Evolutionary conservation across 208 protist species (phyloP).

Genomic region (Perkinsela sp.): DNA sequence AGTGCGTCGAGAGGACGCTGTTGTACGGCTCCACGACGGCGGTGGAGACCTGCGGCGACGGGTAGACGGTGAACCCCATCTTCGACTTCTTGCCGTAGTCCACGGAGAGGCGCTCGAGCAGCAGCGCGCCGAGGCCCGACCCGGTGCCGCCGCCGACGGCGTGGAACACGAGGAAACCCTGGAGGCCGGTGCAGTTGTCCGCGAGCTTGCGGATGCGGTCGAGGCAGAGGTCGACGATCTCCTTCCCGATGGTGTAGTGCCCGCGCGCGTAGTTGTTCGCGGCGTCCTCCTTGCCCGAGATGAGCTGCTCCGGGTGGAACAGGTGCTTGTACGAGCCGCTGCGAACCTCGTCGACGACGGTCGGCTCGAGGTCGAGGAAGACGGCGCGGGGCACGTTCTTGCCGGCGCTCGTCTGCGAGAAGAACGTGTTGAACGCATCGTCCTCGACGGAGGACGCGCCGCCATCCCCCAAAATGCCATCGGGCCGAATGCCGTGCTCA

Average conservation of each 20-base stretch:
- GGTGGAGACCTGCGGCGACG: constrained; percentile 76
- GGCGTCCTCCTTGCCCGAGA: constrained; percentile 86
- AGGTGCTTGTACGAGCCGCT: constrained; percentile 74
- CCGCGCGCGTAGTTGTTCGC: constrained; percentile 93
- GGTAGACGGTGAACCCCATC: constrained; percentile 75
- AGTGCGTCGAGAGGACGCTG: constrained; percentile 73
- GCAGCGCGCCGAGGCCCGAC: constrained; percentile 81
- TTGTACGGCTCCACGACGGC: constrained; percentile 92
- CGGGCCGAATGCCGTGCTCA: constrained; percentile 61
- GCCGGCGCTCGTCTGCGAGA: constrained; percentile 61
- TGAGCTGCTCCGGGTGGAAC: constrained; percentile 87
- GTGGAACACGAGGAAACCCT: constrained; percentile 95
- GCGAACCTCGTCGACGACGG: constrained; percentile 82
- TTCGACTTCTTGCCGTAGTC: constrained; percentile 95
- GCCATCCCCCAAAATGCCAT: constrained; percentile 55
- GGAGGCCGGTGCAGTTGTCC: constrained; percentile 86
- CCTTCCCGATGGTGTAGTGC: constrained; percentile 92
- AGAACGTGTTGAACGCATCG: constrained; percentile 82
- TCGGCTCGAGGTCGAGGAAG: constrained; percentile 87
- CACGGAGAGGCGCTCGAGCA: constrained; percentile 81
- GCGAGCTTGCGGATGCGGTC: constrained; percentile 85
- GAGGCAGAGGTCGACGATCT: constrained; percentile 73
- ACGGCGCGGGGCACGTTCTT: constrained; percentile 78
- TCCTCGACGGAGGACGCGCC: constrained; percentile 47
- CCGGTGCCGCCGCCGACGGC: constrained; percentile 93